Percentiles rank a stretch among this genome's conserved stretches.
Conservation (phyloP, 768 basidiomycete genomes). For the Suillus decipiens region DNA sequence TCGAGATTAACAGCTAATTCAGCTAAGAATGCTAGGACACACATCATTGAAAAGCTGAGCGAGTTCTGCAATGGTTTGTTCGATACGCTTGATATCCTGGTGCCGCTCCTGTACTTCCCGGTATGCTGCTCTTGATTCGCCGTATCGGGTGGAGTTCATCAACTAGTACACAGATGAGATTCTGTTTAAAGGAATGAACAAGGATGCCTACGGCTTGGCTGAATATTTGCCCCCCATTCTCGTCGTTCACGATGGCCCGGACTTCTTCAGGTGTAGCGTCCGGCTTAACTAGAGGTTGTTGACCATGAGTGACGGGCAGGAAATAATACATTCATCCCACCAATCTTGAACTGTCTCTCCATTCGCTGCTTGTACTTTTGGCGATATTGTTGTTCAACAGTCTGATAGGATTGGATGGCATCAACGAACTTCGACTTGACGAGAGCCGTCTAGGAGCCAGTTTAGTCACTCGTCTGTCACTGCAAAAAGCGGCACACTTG, state of each 20-base stretch:
- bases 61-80: slow-evolving; percentile 88
- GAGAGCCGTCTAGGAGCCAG: slow-evolving; percentile 50
- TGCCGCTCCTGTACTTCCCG: slow-evolving; percentile 97
- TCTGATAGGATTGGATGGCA: slow-evolving; percentile 82
- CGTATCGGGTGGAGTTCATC: slow-evolving; percentile 88
- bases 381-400: slow-evolving; percentile 79
- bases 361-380: slow-evolving; percentile 78
- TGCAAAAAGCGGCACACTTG: slow-evolving; percentile 48
- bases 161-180: slow-evolving; percentile 48
- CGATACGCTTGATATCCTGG: slow-evolving; percentile 94
- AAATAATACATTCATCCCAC: slow-evolving; percentile 37
- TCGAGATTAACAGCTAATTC: neutral
- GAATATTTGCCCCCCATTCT: slow-evolving; percentile 84
- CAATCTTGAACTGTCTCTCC: slow-evolving; percentile 87
- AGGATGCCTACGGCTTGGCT: slow-evolving; percentile 67
- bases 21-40: slow-evolving; percentile 25
- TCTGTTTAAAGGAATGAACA: neutral
- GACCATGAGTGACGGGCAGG: neutral
- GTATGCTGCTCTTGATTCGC: slow-evolving; percentile 87
- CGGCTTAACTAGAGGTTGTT: slow-evolving; percentile 68
- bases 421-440: slow-evolving; percentile 82
- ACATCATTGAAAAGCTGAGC: slow-evolving; percentile 97
- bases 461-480: slow-evolving; percentile 10
- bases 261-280: slow-evolving; percentile 91
- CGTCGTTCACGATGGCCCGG: slow-evolving; percentile 82